These are phyloP conservation scores for Gastrodia elata DNA, from an alignment of 106 monocot species.

Conservation along the genomic window DNA sequence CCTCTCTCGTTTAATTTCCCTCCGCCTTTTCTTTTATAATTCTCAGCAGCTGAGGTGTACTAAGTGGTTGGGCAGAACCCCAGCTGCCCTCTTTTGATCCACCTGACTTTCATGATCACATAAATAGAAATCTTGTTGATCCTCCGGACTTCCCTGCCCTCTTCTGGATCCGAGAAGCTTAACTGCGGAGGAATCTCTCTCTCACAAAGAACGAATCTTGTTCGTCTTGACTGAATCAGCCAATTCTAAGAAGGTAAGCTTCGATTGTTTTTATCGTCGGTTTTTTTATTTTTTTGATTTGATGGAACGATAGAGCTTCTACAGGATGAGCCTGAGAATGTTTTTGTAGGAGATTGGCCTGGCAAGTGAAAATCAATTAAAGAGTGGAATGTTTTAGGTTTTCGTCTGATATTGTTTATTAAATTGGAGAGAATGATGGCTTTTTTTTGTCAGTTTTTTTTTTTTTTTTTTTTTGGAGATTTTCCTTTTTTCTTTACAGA, in stretches of 20 bases:
- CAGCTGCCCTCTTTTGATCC: neutral
- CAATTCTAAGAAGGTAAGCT: neutral
- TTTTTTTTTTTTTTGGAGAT: neutral
- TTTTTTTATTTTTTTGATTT: neutral
- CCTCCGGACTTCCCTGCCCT: neutral
- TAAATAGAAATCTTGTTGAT: neutral
- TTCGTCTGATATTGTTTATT: neutral
- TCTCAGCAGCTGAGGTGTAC: neutral
- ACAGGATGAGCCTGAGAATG: neutral
- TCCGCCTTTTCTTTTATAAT: neutral
- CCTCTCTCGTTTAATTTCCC: neutral
- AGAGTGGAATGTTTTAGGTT: neutral
- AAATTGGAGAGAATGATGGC: neutral
- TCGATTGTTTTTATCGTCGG: neutral
- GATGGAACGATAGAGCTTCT: neutral
- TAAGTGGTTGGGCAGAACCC: constrained; percentile 3
- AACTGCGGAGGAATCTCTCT: neutral
- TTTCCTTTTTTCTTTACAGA: neutral
- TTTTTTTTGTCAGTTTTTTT: neutral
- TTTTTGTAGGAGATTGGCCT: neutral
- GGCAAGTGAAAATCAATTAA: neutral
- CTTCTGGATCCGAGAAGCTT: neutral
- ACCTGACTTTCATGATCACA: neutral
- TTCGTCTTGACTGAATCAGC: neutral
- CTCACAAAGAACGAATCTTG: neutral